phyloP scores from a whole-genome alignment of 2,329 filamentous ascomycete genomes.

The Fusarium paranaense region DNA sequence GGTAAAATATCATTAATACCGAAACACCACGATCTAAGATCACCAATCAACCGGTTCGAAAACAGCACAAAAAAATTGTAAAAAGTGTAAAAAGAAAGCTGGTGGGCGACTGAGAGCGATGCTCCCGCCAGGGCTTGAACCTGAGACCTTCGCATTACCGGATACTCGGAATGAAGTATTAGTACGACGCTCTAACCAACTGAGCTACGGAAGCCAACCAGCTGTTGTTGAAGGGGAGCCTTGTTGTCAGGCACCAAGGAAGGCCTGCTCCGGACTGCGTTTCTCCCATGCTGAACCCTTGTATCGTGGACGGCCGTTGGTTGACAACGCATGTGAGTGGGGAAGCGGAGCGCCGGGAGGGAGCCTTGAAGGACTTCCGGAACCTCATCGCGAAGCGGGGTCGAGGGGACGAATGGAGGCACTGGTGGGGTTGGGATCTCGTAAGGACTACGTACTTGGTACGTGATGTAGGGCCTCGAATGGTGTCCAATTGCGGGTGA shows the following conservation, averaged over 20 bases:
- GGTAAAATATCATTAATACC: background rate
- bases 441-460: conserved; percentile 11
- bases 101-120: conserved; percentile 32
- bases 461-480: background rate
- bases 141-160: conserved; percentile 44
- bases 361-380: conserved; percentile 11
- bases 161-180: conserved; percentile 40
- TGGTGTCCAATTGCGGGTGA: conserved; percentile 1
- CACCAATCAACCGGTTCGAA: background rate
- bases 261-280: background rate
- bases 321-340: conserved; percentile 9
- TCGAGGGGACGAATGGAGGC: conserved; percentile 17
- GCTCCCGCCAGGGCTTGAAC: conserved; percentile 47
- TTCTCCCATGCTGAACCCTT: background rate
- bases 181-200: conserved; percentile 48
- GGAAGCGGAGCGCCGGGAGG: conserved; percentile 11
- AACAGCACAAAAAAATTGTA: background rate
- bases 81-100: conserved; percentile 21
- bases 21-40: background rate
- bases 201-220: conserved; percentile 46
- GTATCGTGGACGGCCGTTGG: background rate
- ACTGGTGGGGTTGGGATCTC: conserved; percentile 25
- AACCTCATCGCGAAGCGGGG: conserved; percentile 20
- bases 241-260: background rate
- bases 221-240: background rate